A percentile compares a stretch with the other conserved stretches of the same genome.
Conservation (phyloP, 2,329 filamentous ascomycete species). For the Zymoseptoria ardabiliae region DNA sequence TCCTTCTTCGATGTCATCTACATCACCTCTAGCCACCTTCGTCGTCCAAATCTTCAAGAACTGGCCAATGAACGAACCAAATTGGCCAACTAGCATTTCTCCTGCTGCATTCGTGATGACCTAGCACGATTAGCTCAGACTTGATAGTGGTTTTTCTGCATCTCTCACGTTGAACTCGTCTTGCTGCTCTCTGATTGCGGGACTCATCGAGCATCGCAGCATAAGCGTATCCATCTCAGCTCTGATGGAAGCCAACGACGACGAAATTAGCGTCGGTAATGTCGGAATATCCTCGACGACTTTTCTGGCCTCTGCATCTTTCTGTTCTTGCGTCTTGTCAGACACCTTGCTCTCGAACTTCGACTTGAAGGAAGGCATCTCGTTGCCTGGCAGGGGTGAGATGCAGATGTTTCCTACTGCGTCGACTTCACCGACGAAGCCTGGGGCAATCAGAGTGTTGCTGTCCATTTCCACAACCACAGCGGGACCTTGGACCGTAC, state of each 20-base stretch:
- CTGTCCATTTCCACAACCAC: constrained; percentile 23
- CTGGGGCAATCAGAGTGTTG: constrained; percentile 21
- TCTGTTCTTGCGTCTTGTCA: constrained; percentile 17
- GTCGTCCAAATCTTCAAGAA: constrained; percentile 24
- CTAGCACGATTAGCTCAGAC: not conserved
- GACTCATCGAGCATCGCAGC: constrained; percentile 24
- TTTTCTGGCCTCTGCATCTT: constrained; percentile 17
- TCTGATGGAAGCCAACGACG: constrained; percentile 20
- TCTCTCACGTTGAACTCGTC: constrained; percentile 21
- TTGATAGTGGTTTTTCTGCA: not conserved
- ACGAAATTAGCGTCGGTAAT: constrained; percentile 20
- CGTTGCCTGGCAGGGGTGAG: constrained; percentile 19
- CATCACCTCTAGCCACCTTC: constrained; percentile 18
- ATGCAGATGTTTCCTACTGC: constrained; percentile 23
- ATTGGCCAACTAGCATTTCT: constrained; percentile 22
- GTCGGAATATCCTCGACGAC: constrained; percentile 20
- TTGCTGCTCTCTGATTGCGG: constrained; percentile 23
- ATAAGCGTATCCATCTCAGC: constrained; percentile 24
- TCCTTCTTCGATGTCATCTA: constrained; percentile 20
- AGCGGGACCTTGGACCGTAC: constrained; percentile 19
- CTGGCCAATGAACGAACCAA: constrained; percentile 22
- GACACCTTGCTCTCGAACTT: constrained; percentile 17
- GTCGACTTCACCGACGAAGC: constrained; percentile 19
- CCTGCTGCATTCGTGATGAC: constrained; percentile 21
- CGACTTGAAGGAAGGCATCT: constrained; percentile 20